A percentile compares a stretch with the other conserved stretches of the same genome.
Conservation (phyloP, 225 moss, liverwort and hornwort genomes). For the Bryum argenteum region DNA sequence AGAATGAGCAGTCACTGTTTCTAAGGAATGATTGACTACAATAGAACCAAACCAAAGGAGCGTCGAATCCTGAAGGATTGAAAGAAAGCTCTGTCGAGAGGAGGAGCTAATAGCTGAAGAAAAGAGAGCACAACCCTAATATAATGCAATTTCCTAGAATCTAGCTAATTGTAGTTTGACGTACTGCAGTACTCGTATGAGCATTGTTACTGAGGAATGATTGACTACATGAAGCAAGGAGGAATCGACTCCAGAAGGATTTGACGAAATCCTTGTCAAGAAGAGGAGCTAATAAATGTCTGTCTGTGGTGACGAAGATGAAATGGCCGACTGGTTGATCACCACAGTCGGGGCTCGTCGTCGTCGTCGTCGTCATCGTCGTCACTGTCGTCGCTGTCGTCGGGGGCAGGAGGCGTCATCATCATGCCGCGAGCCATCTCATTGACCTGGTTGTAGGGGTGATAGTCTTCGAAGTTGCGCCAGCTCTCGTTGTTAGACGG, state of each 20-base stretch:
- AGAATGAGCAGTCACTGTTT: neutral
- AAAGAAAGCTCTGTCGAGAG: neutral
- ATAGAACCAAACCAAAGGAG: neutral
- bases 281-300: no score
- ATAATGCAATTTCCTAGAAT: neutral
- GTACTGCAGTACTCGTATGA: neutral
- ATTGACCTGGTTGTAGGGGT: slow-evolving; percentile 28
- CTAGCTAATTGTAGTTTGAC: neutral
- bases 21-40: no score
- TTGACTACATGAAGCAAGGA: neutral
- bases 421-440: slow-evolving; percentile 47
- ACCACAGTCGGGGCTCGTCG: slow-evolving; percentile 44
- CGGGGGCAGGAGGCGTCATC: slow-evolving; percentile 37
- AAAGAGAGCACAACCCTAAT: neutral
- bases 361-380: slow-evolving; percentile 38
- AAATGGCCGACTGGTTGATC: neutral
- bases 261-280: neutral
- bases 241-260: slow-evolving; percentile 5
- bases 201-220: no score
- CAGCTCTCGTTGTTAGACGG: slow-evolving; percentile 32
- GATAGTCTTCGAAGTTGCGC: slow-evolving; percentile 44
- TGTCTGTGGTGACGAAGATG: neutral
- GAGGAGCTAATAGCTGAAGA: neutral
- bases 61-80: neutral
- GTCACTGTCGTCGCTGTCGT: slow-evolving; percentile 18